Evolutionary conservation across 2,329 filamentous ascomycete genomes (phyloP), one percentile per base, ranked within the genome.

Genomic region (Sporothrix pseudoabietina): DNA sequence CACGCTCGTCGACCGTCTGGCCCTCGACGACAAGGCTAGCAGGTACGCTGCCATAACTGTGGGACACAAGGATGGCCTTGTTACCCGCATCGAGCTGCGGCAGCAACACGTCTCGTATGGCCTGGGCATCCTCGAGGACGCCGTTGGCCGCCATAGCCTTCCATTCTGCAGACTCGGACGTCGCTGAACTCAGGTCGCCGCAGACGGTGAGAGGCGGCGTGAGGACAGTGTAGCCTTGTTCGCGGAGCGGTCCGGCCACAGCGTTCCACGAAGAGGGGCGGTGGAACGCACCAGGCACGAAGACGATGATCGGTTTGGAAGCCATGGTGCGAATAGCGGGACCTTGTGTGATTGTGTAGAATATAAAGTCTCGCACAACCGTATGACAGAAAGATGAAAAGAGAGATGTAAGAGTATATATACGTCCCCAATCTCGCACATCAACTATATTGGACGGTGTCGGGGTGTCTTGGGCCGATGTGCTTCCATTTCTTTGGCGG

Each of bases 241-340:
- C 32, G 2, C 57, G 57, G 57, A 61, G 57, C 57, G 57, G 57
- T 9, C 19, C 30, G 8, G 57, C 30, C 16, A 61, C 57, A 30
- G 57, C 57, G 57, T 61, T 61, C 57, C 57, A 61, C 32, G 57
- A 61, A 16, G 57, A 61, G 30, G 57, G 57, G 8, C 57, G 57
- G 16, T 61, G 57, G 57, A 61, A 61, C 3, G 57, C 57, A n/a
- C 57, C 57, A 39, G 57, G 57, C 57, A 61, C 57, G 30, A 61
- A 39, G 57, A 61, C 57, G 14, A 61, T 35, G 9, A 61, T 35
- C 30, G 57, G 57, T 61, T 61, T 61, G 16, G 57, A 61, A n/a
- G 57, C 57, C 57, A 61, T 61, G 57, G 14, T 61, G 30, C 14
- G n/a, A 12, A 35, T 39, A 35, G 57, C 39, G 57, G 30, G 30